Evolutionary conservation across 495 filamentous ascomycete genomes (phyloP), one percentile per base, ranked within the genome.

Genomic region (Penicillium chermesinum): DNA sequence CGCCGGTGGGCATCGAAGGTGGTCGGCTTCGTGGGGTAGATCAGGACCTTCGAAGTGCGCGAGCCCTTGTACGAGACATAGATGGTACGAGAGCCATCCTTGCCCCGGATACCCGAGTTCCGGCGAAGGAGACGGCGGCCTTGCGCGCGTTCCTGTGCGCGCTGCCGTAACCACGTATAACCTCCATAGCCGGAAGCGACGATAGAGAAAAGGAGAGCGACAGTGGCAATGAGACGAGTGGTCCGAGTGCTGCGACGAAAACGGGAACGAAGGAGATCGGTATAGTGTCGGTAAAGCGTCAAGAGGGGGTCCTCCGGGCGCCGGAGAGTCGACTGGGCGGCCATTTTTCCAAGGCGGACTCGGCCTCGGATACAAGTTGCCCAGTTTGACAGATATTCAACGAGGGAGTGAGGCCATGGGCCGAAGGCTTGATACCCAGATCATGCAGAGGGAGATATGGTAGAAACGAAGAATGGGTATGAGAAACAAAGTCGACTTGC

Each of bases 1-100:
- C 94, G 78, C 27, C 91, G 80, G 65, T 99, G 94, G 22, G 94
- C 94, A 75, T 97, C 89, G 64, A 96, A 99, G 4, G 94, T 96
- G 18, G 87, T 86, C 7, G 82, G 78, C 65, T 96, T 96, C 7
- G 94, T 99, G n/a, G 85, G 85, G 59, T 88, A 77, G 41, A 99
- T 96, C 42, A 84, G 84, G 30, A 99, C 91, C 64, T 94, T 94
- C 25, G 89, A 86, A 6, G 90, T 93, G 35, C 74, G 64, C 34
- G 84, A 80, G 51, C 84, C 76, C 57, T 83, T 87, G 66, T 97
- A 95, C 4, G 91, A 90, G 25, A 99, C 93, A 61, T 90, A 96
- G 48, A 99, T 91, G 8, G 87, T 90, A 41, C 94, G 78, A 9
- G 88, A 90, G 27, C 94, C 94, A 74, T 97, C 93, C 68, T 94